Conservation (phyloP, 2,329 filamentous ascomycete species). For the Fusarium veterinarium region DNA sequence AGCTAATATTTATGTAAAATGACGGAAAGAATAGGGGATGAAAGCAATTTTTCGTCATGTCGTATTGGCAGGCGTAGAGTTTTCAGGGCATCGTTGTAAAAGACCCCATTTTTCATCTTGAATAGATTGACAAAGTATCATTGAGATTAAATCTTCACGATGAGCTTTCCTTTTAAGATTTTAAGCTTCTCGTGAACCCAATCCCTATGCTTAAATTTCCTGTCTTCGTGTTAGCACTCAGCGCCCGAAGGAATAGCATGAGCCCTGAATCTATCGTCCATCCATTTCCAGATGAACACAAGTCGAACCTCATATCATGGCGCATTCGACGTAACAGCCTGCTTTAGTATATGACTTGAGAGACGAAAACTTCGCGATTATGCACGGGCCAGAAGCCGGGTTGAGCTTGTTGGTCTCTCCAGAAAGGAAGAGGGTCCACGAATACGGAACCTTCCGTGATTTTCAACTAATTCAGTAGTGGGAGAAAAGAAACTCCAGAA, state of each 20-base stretch:
- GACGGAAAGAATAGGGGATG: background rate
- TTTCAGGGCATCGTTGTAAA: background rate
- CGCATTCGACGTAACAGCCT: background rate
- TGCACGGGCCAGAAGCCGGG: background rate
- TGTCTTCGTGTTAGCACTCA: accelerated
- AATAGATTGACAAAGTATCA: background rate
- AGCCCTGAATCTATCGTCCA: accelerated
- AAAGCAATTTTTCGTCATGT: accelerated
- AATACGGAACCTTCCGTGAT: background rate
- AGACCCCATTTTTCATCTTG: background rate
- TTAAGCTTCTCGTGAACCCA: background rate
- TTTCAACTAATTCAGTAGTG: background rate
- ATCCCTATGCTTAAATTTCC: background rate
- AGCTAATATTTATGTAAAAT: background rate
- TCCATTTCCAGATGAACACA: background rate
- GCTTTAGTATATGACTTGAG: too few relatives aligned
- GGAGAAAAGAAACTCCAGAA: background rate
- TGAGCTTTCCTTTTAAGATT: background rate
- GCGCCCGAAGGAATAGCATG: accelerated
- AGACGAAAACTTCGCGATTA: background rate
- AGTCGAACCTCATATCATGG: accelerated
- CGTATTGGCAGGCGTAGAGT: background rate
- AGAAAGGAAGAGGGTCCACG: background rate
- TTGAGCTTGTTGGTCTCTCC: background rate
- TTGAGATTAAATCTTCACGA: background rate